Evolutionary conservation across 2,329 filamentous ascomycete species (phyloP), one percentile per base, ranked within the genome.

Genomic region (Xylariaceae sp.): DNA sequence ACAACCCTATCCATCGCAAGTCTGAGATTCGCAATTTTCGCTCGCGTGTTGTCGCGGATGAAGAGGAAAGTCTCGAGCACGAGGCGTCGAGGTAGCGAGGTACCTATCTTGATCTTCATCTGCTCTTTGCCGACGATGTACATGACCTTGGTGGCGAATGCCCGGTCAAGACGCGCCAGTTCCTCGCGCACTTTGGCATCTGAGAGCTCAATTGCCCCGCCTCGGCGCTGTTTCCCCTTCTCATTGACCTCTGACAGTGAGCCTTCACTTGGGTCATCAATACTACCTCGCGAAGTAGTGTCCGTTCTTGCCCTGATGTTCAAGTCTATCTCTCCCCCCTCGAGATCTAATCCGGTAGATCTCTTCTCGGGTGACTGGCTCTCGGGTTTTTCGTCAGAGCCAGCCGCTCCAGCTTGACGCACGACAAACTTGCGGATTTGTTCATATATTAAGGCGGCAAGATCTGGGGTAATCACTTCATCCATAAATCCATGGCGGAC

Each of bases 401-500:
- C 7, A 39, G 44, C 53, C 4, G 34, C 4, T 45, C 66, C 61
- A 37, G 72, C 64, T 41, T 71, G 67, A 37, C 74, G 70, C 0
- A 79, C 74, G 26, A 87, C 72, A 55, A 78, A 83, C 6, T 75
- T 68, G 28, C 79, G 77, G 19, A 89, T 75, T 56, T 89, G 81
- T 52, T 87, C 80, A 49, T 82, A 82, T 26, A 91, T 80, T 1
- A 88, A 69, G 1, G 78, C 74, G 0, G 80, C 87, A 6, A 92
- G 78, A 55, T 89, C 83, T 0, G 83, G 83, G 0, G 83, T 87
- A 41, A 92, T 79, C 24, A 91, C 82, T 60, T 88, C 82, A 64
- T 92, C 89, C 72, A 84, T 88, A 71, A 89, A 92, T 1, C 89
- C 89, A 66, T 91, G 87, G 11, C 88, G 83, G 2, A 90, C 79